These are phyloP conservation scores for Paraphoma chrysanthemicola DNA, from an alignment of 2,329 filamentous ascomycete species.

Conservation along the genomic window DNA sequence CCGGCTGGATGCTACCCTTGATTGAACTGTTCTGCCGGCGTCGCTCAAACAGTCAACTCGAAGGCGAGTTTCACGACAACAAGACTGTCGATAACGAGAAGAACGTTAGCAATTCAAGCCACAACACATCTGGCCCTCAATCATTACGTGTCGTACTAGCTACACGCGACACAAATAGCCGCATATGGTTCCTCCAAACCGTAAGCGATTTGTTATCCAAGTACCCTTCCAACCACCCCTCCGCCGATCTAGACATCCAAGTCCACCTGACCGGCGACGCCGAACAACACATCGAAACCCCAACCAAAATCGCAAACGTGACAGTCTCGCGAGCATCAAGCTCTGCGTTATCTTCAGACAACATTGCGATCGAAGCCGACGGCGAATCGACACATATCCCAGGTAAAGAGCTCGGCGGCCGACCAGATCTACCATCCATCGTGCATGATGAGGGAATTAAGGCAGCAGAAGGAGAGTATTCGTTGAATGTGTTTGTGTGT, in stretches of 20 bases:
- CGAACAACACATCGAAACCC: slow-evolving; percentile 7
- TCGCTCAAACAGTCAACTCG: neutral
- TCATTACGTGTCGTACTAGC: slow-evolving; percentile 44
- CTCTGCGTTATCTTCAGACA: neutral
- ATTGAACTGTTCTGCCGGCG: slow-evolving; percentile 45
- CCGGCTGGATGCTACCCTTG: slow-evolving; percentile 60
- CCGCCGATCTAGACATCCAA: slow-evolving; percentile 24
- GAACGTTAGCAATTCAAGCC: neutral
- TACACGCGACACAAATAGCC: slow-evolving; percentile 44
- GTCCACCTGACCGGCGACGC: slow-evolving; percentile 36
- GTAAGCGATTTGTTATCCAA: slow-evolving; percentile 35
- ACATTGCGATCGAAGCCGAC: neutral
- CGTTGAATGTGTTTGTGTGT: slow-evolving; percentile 50
- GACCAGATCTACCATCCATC: slow-evolving; percentile 45
- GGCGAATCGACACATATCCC: slow-evolving; percentile 6
- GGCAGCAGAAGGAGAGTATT: slow-evolving; percentile 17
- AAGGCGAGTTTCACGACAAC: neutral
- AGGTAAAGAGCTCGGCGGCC: slow-evolving; percentile 26
- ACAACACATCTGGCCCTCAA: neutral
- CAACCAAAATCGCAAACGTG: neutral
- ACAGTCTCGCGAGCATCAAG: neutral
- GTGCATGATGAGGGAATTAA: slow-evolving; percentile 26
- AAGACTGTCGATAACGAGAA: neutral
- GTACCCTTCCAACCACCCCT: slow-evolving; percentile 15
- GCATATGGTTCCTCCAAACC: slow-evolving; percentile 46